phyloP scores from a whole-genome alignment of 2,329 filamentous ascomycete genomes.

The Leptosphaerulina australis region DNA sequence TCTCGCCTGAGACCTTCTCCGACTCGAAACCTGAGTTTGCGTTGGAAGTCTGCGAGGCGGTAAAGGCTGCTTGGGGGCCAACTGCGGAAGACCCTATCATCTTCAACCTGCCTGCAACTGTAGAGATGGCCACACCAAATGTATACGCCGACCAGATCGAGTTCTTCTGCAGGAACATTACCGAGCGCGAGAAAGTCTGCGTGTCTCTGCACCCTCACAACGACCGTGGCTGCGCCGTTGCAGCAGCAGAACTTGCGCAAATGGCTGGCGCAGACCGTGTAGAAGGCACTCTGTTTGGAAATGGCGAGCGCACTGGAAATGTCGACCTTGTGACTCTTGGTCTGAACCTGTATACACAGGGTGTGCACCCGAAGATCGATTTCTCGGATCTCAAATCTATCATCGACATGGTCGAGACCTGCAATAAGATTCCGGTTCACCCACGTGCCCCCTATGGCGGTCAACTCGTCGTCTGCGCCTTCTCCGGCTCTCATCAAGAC shows the following conservation, averaged over 20 bases:
- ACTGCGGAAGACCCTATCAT: constrained; percentile 81
- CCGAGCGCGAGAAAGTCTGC: constrained; percentile 82
- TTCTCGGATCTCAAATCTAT: constrained; percentile 87
- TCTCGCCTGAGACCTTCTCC: constrained; percentile 87
- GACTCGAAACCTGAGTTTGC: constrained; percentile 86
- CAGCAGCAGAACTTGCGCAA: constrained; percentile 88
- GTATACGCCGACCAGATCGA: constrained; percentile 96
- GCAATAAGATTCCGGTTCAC: constrained; percentile 94
- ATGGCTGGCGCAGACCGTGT: constrained; percentile 96
- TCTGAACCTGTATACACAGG: constrained; percentile 94
- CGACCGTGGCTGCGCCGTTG: constrained; percentile 87
- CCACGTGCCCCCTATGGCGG: constrained; percentile 89
- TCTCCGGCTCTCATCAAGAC: constrained; percentile 91
- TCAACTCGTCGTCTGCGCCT: constrained; percentile 88
- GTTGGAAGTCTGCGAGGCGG: constrained; percentile 84
- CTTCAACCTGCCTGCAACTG: constrained; percentile 95
- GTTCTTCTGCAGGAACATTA: constrained; percentile 87
- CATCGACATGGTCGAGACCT: constrained; percentile 87
- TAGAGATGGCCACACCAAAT: constrained; percentile 94
- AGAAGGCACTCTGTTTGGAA: constrained; percentile 91
- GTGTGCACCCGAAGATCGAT: constrained; percentile 82
- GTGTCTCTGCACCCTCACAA: constrained; percentile 95
- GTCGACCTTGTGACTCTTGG: constrained; percentile 92
- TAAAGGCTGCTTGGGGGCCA: constrained; percentile 92
- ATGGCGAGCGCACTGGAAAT: constrained; percentile 94